Percentiles rank a stretch among this genome's conserved stretches.
Evolutionary conservation across 1,284 basidiomycete genomes (phyloP).

Genomic region (Limonomyces culmigenus): DNA sequence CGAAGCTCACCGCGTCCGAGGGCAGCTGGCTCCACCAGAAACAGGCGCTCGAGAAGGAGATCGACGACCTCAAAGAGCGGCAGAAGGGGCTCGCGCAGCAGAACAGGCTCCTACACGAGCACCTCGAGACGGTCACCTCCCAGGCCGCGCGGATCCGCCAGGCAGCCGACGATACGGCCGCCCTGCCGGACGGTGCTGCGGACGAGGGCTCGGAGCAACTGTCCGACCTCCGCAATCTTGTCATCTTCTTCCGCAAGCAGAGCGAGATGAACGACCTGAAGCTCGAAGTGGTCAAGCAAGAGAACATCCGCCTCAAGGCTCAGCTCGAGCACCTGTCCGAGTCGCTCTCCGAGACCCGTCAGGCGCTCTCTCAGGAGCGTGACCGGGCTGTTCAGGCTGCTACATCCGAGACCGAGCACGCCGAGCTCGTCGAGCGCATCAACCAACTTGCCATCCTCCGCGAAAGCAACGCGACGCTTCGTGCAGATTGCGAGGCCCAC

Average conservation of each 20-base stretch:
- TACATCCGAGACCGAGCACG: constrained; percentile 65
- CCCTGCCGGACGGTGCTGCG: constrained; percentile 24
- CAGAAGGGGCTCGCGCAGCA: constrained; percentile 63
- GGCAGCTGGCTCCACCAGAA: constrained; percentile 70
- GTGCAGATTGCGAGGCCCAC: constrained; percentile 56
- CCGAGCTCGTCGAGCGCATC: constrained; percentile 76
- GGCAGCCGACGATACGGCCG: constrained; percentile 31
- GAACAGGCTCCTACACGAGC: constrained; percentile 67
- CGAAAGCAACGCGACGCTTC: constrained; percentile 77
- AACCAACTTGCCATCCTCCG: constrained; percentile 76
- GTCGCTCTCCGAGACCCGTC: constrained; percentile 52
- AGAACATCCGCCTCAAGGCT: constrained; percentile 58
- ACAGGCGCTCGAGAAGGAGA: constrained; percentile 61
- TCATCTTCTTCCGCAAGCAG: constrained; percentile 73
- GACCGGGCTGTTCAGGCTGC: constrained; percentile 54
- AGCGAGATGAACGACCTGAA: constrained; percentile 85
- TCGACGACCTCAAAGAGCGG: constrained; percentile 55
- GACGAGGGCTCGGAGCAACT: constrained; percentile 51
- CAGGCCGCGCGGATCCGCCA: constrained; percentile 67
- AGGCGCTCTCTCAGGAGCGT: constrained; percentile 57
- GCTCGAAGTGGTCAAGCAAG: constrained; percentile 74
- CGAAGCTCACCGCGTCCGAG: constrained; percentile 55
- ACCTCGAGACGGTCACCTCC: constrained; percentile 72
- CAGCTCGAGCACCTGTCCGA: constrained; percentile 63
- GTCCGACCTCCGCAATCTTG: constrained; percentile 63